A percentile compares a stretch with the other conserved stretches of the same genome.
These are phyloP conservation scores for Trichoderma afroharzianum DNA, from an alignment of 2,329 filamentous ascomycete genomes.

Conservation along the genomic window DNA sequence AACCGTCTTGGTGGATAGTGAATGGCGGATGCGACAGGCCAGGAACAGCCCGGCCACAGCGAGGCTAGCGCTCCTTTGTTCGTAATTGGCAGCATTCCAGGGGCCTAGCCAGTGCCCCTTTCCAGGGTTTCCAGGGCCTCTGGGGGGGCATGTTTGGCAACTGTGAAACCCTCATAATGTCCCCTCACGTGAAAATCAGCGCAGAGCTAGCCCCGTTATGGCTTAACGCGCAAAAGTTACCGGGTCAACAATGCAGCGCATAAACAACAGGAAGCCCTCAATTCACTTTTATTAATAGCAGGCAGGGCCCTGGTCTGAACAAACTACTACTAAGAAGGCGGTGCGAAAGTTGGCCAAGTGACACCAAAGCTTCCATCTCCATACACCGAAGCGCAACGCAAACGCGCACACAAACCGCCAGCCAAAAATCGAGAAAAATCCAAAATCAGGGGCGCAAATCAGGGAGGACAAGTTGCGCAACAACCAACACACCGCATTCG, in stretches of 20 bases:
- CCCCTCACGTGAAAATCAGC: constrained; percentile 13
- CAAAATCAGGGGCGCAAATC: neutral
- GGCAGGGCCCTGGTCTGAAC: neutral
- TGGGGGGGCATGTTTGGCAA: neutral
- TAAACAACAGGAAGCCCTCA: constrained; percentile 7
- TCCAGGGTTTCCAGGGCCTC: neutral
- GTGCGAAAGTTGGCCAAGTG: neutral
- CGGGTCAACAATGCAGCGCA: constrained; percentile 12
- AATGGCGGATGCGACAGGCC: neutral
- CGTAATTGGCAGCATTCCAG: neutral
- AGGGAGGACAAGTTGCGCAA: neutral
- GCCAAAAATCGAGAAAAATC: neutral
- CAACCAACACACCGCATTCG: neutral
- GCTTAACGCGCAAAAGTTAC: constrained; percentile 3
- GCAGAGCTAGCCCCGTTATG: neutral
- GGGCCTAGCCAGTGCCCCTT: neutral
- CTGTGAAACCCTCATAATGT: constrained; percentile 9
- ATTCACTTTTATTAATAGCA: neutral
- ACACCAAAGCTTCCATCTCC: neutral
- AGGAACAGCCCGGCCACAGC: neutral
- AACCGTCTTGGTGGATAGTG: neutral
- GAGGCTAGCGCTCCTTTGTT: neutral
- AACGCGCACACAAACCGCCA: neutral
- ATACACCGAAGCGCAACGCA: neutral
- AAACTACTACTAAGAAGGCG: neutral